phyloP scores from a whole-genome alignment of 2,329 filamentous ascomycete genomes.

The Aspergillus nomiae region DNA sequence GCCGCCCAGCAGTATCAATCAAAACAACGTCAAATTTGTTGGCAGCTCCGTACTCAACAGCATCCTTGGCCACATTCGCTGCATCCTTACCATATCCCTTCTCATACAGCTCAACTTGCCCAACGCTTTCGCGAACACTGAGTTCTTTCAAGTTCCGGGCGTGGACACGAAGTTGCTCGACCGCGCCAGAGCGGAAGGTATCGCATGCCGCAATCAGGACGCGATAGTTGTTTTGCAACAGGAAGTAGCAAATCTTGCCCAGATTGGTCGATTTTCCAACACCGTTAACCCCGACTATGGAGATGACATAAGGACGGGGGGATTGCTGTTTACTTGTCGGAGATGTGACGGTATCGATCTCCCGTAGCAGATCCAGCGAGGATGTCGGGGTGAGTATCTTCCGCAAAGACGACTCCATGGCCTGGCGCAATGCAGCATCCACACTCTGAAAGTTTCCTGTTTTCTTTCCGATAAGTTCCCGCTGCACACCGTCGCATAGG shows the following conservation, averaged over 20 bases:
- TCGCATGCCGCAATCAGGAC: constrained; percentile 93
- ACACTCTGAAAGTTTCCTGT: constrained; percentile 90
- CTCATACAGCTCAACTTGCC: constrained; percentile 87
- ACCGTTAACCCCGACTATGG: constrained; percentile 96
- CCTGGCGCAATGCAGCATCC: constrained; percentile 77
- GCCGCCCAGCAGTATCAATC: constrained; percentile 91
- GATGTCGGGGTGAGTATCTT: constrained; percentile 96
- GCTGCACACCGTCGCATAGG: constrained; percentile 86
- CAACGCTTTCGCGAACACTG: constrained; percentile 75
- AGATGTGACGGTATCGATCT: constrained; percentile 78
- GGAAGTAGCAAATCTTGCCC: constrained; percentile 96
- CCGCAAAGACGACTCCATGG: constrained; percentile 88
- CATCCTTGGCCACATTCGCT: constrained; percentile 90
- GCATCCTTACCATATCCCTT: constrained; percentile 98
- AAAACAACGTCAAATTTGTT: constrained; percentile 88
- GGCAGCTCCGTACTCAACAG: constrained; percentile 75
- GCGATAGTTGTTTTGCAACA: constrained; percentile 95
- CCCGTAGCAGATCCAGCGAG: constrained; percentile 89
- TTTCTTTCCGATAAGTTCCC: constrained; percentile 85
- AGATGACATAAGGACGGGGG: constrained; percentile 89
- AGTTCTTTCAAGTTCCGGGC: constrained; percentile 92
- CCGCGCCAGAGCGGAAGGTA: constrained; percentile 94
- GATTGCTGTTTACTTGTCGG: constrained; percentile 65
- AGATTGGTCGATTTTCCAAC: constrained; percentile 98
- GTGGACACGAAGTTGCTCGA: constrained; percentile 95